These are phyloP conservation scores for Trichoderma sp. DNA, from an alignment of 2,329 filamentous ascomycete genomes.

Conservation along the genomic window DNA sequence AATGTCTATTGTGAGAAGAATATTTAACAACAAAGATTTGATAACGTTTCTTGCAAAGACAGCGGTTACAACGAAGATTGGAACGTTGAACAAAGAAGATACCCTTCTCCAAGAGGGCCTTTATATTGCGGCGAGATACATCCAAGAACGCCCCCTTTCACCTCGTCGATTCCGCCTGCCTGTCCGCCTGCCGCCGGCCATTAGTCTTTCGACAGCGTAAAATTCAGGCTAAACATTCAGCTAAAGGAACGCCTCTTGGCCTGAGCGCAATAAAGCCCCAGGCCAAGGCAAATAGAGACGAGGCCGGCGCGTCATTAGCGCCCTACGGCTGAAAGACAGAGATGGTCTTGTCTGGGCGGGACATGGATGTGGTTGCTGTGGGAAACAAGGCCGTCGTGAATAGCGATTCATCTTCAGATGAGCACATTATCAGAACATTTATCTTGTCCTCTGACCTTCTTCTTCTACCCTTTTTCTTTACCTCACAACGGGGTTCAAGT, in stretches of 20 bases:
- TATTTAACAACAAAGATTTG: background rate
- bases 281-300: background rate
- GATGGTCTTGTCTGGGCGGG: background rate
- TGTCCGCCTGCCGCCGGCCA: background rate
- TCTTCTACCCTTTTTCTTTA: background rate
- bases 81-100: background rate
- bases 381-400: background rate
- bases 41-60: background rate
- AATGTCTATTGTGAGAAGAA: background rate
- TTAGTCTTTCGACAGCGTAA: background rate
- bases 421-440: background rate
- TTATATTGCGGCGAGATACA: background rate
- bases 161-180: background rate
- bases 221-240: background rate
- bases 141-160: background rate
- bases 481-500: background rate
- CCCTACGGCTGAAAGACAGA: background rate
- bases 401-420: background rate
- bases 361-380: background rate
- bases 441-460: background rate
- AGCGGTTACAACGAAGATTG: background rate
- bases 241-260: background rate
- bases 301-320: background rate
- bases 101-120: background rate
- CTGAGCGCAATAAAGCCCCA: background rate